A percentile compares a stretch with the other conserved stretches of the same genome.
phyloP scores from a whole-genome alignment of 2,329 filamentous ascomycete genomes.

The Karstenula rhodostoma region DNA sequence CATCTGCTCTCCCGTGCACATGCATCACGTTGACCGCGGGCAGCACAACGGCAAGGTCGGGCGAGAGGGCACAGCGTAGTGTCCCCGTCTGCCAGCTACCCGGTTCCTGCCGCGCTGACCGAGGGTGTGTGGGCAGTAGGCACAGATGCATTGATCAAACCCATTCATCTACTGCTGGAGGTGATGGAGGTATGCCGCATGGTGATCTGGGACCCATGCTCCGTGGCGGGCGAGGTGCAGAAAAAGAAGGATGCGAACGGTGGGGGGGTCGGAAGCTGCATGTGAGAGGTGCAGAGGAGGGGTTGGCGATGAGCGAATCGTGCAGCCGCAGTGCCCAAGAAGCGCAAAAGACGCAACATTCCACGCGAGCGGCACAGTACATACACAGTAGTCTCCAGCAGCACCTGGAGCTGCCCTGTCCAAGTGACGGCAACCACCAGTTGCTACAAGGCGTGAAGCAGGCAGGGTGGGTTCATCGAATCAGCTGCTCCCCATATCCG shows the following conservation, averaged over 20 bases:
- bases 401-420: not conserved
- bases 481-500: conserved; percentile 46
- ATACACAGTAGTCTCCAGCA: not conserved
- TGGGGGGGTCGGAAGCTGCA: not conserved
- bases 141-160: not conserved
- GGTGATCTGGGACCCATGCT: not conserved
- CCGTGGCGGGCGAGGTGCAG: not conserved
- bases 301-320: conserved; percentile 36
- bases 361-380: not conserved
- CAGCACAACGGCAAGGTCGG: not conserved
- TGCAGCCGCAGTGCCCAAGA: conserved; percentile 26
- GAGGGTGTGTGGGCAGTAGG: not conserved
- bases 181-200: not conserved
- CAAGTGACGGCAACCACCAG: not conserved
- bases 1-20: too few species aligned
- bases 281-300: conserved; percentile 14
- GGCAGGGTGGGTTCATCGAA: conserved; percentile 18
- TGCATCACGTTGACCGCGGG: not conserved
- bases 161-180: not conserved
- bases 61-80: not conserved
- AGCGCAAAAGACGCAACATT: conserved; percentile 1
- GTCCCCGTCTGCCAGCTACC: not conserved
- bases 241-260: not conserved
- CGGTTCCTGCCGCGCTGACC: not conserved
- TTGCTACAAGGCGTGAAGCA: not conserved